These are phyloP conservation scores for Kuraishia hungarica DNA, from an alignment of 805 yeast species.

Conservation along the genomic window DNA sequence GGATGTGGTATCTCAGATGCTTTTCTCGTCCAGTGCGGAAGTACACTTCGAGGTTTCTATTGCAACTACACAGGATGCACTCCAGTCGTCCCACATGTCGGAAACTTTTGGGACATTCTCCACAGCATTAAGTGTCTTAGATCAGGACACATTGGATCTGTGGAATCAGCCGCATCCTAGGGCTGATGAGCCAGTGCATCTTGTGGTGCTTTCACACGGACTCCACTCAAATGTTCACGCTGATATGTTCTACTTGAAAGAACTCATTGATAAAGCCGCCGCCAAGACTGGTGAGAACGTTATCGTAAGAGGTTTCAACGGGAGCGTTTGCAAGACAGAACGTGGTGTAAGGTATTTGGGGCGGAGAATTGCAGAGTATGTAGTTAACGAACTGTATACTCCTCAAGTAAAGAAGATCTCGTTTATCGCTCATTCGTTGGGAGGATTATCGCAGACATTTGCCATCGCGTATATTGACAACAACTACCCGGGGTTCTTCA, in stretches of 20 bases:
- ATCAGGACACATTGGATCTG: conserved; percentile 53
- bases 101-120: conserved; percentile 14
- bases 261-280: conserved; percentile 50
- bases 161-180: conserved; percentile 63
- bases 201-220: conserved; percentile 87
- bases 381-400: conserved; percentile 45
- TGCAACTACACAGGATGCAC: conserved; percentile 31
- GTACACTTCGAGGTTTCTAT: conserved; percentile 59
- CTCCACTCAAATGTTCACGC: conserved; percentile 84
- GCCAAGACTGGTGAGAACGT: conserved; percentile 48
- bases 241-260: conserved; percentile 84
- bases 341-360: conserved; percentile 84
- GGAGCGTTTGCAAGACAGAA: conserved; percentile 83
- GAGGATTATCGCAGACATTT: conserved; percentile 87
- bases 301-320: conserved; percentile 74
- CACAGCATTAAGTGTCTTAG: conserved; percentile 35
- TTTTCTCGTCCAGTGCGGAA: conserved; percentile 62
- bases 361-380: conserved; percentile 64
- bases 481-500: conserved; percentile 65
- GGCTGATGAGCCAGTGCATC: conserved; percentile 56
- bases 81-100: conserved; percentile 16
- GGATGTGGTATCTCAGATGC: conserved; percentile 73
- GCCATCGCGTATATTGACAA: conserved; percentile 74
- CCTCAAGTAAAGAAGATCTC: conserved; percentile 58
- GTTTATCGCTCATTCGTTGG: conserved; percentile 88